Percentiles rank a stretch among this genome's conserved stretches.
These are phyloP conservation scores for Ogataea allantospora DNA, from an alignment of 805 yeast genomes.

Conservation along the genomic window DNA sequence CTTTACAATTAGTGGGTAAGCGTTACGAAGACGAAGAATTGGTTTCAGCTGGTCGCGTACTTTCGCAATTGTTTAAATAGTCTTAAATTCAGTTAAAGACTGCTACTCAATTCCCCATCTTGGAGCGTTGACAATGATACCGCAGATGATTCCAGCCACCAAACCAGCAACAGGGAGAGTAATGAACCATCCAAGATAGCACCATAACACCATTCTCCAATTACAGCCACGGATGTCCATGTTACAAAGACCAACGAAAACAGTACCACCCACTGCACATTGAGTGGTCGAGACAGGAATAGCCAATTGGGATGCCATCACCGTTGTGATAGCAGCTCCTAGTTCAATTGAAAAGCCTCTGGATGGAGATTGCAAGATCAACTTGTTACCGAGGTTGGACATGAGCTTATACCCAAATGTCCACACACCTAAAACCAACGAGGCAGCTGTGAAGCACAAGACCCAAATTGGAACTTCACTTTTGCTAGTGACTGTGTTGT, in stretches of 20 bases:
- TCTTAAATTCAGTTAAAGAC: not conserved
- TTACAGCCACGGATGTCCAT: slow-evolving; percentile 60
- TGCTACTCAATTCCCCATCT: slow-evolving; percentile 30
- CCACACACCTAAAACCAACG: slow-evolving; percentile 69
- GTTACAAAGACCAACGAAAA: slow-evolving; percentile 73
- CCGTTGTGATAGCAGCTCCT: slow-evolving; percentile 74
- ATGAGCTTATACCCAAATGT: slow-evolving; percentile 66
- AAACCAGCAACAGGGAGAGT: slow-evolving; percentile 75
- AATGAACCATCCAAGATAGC: slow-evolving; percentile 68
- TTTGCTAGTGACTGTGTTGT: slow-evolving; percentile 44
- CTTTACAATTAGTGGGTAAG: slow-evolving; percentile 50
- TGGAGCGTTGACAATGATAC: slow-evolving; percentile 66
- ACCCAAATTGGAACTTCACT: slow-evolving; percentile 72
- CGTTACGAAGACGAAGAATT: slow-evolving; percentile 57
- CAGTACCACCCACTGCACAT: slow-evolving; percentile 76
- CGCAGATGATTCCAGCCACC: slow-evolving; percentile 65
- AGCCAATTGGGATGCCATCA: slow-evolving; percentile 69
- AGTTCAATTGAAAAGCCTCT: slow-evolving; percentile 76
- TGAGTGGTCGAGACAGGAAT: slow-evolving; percentile 80
- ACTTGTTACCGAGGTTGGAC: slow-evolving; percentile 68
- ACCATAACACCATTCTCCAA: slow-evolving; percentile 76
- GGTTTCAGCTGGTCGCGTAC: slow-evolving; percentile 35
- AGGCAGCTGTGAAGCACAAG: slow-evolving; percentile 62
- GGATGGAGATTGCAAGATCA: slow-evolving; percentile 74
- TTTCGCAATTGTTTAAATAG: slow-evolving; percentile 17